Evolutionary conservation across 1,284 basidiomycete species (phyloP).

Genomic region (Austroboletus novae-zelandiae): DNA sequence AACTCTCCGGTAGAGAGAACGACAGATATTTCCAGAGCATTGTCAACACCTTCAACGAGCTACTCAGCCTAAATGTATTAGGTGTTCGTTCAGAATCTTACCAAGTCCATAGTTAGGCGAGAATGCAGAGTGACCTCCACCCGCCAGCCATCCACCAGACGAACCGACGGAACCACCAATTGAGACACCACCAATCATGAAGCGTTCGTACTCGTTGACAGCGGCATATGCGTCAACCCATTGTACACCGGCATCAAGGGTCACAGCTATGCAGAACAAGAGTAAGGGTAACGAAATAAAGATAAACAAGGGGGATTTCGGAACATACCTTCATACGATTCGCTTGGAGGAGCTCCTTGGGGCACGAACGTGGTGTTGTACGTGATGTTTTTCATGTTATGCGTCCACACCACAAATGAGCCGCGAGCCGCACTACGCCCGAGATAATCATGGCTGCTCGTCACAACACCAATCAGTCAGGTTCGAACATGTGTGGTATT

Average conservation of each 20-base stretch:
- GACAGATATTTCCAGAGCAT: constrained; percentile 32
- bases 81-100: constrained; percentile 6
- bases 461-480: background rate
- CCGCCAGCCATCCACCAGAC: constrained; percentile 40
- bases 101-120: constrained; percentile 45
- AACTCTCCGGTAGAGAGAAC: constrained; percentile 16
- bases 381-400: constrained; percentile 36
- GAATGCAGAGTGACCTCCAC: constrained; percentile 44
- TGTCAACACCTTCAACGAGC: constrained; percentile 38
- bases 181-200: constrained; percentile 34
- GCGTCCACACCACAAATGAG: constrained; percentile 42
- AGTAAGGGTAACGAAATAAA: background rate
- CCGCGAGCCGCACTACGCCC: constrained; percentile 38
- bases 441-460: constrained; percentile 35
- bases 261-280: constrained; percentile 30
- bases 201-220: constrained; percentile 32
- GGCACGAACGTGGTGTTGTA: constrained; percentile 33
- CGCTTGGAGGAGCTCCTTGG: constrained; percentile 22
- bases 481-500: background rate
- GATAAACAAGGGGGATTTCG: background rate
- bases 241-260: constrained; percentile 44
- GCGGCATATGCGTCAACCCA: constrained; percentile 44
- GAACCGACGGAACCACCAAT: constrained; percentile 38
- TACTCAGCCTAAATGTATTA: background rate
- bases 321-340: constrained; percentile 13